These are phyloP conservation scores for Aspergillus olivimuriae DNA, from an alignment of 495 filamentous ascomycete genomes.

Conservation along the genomic window DNA sequence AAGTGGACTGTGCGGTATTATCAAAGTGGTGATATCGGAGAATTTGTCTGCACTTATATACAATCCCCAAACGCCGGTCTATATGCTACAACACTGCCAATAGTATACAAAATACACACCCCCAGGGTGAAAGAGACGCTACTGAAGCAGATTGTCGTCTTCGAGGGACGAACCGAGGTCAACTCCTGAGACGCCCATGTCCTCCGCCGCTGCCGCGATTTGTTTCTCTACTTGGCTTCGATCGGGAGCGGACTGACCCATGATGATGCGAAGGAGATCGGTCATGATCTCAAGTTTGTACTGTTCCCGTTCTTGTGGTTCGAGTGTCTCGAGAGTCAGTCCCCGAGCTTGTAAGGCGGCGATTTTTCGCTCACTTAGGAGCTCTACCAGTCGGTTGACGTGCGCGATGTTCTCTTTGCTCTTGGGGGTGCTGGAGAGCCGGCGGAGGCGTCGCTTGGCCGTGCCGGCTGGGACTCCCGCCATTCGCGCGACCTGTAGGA, in stretches of 20 bases:
- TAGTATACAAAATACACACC: background rate
- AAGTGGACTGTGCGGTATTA: no score
- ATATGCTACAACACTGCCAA: no score
- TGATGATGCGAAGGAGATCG: constrained; percentile 44
- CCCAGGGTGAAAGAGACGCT: no score
- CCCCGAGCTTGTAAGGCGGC: constrained; percentile 30
- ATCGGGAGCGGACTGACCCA: constrained; percentile 37
- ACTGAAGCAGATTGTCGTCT: constrained; percentile 26
- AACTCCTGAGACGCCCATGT: constrained; percentile 47
- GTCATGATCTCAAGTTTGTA: constrained; percentile 46
- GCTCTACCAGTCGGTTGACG: constrained; percentile 29
- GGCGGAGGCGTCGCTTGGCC: constrained; percentile 36
- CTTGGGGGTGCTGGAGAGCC: constrained; percentile 34
- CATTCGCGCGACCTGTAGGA: constrained; percentile 44
- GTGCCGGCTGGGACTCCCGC: constrained; percentile 34
- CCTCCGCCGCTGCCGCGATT: constrained; percentile 40
- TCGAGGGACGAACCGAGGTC: constrained; percentile 26
- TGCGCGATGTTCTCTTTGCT: constrained; percentile 41
- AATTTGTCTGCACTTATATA: no score
- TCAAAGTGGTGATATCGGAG: no score
- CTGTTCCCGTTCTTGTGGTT: constrained; percentile 34
- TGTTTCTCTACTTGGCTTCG: constrained; percentile 32
- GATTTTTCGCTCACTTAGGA: constrained; percentile 33
- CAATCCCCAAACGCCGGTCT: no score
- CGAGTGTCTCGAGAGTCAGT: constrained; percentile 29